Evolutionary conservation across 164 flowering plant species (phyloP).

Genomic region (Macadamia integrifolia): DNA sequence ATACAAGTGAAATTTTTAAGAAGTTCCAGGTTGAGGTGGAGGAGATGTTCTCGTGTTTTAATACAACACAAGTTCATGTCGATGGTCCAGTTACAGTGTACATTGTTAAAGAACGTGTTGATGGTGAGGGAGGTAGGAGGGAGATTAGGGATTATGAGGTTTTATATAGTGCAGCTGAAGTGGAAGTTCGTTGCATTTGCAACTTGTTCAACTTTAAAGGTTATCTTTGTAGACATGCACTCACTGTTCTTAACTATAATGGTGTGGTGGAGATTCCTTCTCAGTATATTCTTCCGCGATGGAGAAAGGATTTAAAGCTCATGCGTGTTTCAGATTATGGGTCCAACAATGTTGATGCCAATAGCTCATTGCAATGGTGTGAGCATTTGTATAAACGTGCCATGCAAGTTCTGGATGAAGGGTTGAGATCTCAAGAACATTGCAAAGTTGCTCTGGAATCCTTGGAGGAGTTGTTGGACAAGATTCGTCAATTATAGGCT

Average conservation of each 20-base stretch:
- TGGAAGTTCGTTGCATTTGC: not conserved
- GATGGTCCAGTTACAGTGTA: slow-evolving; percentile 35
- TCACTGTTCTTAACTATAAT: not conserved
- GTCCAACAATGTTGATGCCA: not conserved
- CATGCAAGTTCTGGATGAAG: not conserved
- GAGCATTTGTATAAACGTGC: not conserved
- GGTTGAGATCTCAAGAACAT: not conserved
- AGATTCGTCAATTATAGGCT: not conserved
- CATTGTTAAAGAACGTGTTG: slow-evolving; percentile 5
- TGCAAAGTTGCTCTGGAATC: not conserved
- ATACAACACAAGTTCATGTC: slow-evolving; percentile 33
- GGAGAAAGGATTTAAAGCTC: slow-evolving; percentile 10
- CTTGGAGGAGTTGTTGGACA: not conserved
- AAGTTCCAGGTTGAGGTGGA: slow-evolving; percentile 52
- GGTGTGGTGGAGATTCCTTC: not conserved
- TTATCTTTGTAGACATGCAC: not conserved
- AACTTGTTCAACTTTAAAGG: not conserved
- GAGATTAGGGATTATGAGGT: not conserved
- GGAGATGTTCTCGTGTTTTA: slow-evolving; percentile 42
- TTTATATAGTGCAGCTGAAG: not conserved
- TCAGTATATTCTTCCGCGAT: not conserved
- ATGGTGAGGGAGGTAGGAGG: not conserved
- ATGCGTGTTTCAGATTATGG: not conserved
- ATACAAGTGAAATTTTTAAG: slow-evolving; percentile 43
- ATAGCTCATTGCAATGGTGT: not conserved